Evolutionary conservation across 176 grass and related monocot species (phyloP).

Genomic region (Rhynchospora tenuis): DNA sequence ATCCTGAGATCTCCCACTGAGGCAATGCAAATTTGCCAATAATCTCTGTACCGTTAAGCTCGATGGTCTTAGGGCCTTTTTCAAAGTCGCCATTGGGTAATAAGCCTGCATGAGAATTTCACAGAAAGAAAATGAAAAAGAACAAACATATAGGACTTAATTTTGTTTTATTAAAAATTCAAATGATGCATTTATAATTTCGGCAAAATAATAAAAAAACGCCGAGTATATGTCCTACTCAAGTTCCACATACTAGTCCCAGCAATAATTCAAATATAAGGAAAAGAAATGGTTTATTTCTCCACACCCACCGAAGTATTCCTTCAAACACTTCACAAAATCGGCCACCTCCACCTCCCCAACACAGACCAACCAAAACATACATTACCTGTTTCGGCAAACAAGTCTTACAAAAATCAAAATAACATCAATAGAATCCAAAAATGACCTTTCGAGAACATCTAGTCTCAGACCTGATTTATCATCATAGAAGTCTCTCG

Average conservation of each 20-base stretch:
- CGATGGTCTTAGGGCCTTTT: slow-evolving; percentile 35
- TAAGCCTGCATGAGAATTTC: slow-evolving; percentile 43
- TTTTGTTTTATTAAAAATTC: not conserved
- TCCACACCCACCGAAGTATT: no score
- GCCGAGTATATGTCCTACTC: not conserved
- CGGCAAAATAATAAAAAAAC: not conserved
- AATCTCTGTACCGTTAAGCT: slow-evolving; percentile 68
- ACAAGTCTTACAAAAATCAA: no score
- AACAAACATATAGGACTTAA: not conserved
- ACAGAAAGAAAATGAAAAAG: not conserved
- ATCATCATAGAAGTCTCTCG: no score
- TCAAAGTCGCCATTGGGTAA: slow-evolving; percentile 86
- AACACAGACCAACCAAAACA: no score
- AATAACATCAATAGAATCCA: no score
- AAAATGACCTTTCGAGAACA: no score
- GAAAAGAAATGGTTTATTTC: not conserved
- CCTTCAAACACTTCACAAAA: no score
- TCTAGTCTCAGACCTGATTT: no score
- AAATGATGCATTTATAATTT: not conserved
- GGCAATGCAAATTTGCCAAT: slow-evolving; percentile 40
- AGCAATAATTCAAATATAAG: not conserved
- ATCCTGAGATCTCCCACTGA: slow-evolving; percentile 54
- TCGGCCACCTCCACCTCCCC: no score
- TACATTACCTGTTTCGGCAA: no score
- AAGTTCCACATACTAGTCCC: not conserved